Evolutionary conservation across 2,329 filamentous ascomycete species (phyloP).

Genomic region (Claviceps maximensis): DNA sequence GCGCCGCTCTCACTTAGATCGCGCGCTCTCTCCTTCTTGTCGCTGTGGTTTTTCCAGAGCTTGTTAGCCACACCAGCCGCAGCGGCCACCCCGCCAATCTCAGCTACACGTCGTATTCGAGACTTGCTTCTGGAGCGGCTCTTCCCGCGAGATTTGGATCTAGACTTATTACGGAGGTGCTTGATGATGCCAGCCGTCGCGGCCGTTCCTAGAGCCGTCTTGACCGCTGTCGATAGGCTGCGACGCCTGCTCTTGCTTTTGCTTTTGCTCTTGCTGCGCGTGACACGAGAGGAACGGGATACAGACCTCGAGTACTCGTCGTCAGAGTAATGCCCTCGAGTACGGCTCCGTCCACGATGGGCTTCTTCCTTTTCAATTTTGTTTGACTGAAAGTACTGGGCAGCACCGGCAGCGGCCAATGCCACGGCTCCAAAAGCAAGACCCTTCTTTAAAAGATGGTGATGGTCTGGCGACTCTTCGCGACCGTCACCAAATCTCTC

Average conservation of each 20-base stretch:
- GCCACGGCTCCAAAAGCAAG: slow-evolving; percentile 50
- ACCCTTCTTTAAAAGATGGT: slow-evolving; percentile 44
- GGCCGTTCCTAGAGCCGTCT: slow-evolving; percentile 43
- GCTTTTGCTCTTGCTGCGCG: slow-evolving; percentile 29
- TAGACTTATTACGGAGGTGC: slow-evolving; percentile 42
- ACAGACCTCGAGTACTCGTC: slow-evolving; percentile 28
- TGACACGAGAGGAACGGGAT: slow-evolving; percentile 23
- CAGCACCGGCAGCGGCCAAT: slow-evolving; percentile 49
- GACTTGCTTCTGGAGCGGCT: slow-evolving; percentile 32
- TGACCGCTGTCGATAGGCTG: slow-evolving; percentile 37
- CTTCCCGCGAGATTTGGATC: slow-evolving; percentile 14
- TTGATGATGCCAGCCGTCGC: slow-evolving; percentile 45
- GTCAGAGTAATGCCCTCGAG: slow-evolving; percentile 27
- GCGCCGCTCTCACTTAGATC: slow-evolving; percentile 20
- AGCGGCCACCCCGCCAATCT: slow-evolving; percentile 47
- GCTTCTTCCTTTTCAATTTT: slow-evolving; percentile 47
- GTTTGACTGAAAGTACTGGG: slow-evolving; percentile 49
- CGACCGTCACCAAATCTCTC: slow-evolving; percentile 31
- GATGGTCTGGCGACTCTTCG: slow-evolving; percentile 25
- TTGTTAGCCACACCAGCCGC: slow-evolving; percentile 48
- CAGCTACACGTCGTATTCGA: slow-evolving; percentile 38
- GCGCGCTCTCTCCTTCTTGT: slow-evolving; percentile 40
- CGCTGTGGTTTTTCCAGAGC: slow-evolving; percentile 45
- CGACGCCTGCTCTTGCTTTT: slow-evolving; percentile 31
- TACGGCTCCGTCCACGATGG: slow-evolving; percentile 40